Base-by-base conservation (phyloP, 106 monocot genomes). In the Gastrodia elata region DNA sequence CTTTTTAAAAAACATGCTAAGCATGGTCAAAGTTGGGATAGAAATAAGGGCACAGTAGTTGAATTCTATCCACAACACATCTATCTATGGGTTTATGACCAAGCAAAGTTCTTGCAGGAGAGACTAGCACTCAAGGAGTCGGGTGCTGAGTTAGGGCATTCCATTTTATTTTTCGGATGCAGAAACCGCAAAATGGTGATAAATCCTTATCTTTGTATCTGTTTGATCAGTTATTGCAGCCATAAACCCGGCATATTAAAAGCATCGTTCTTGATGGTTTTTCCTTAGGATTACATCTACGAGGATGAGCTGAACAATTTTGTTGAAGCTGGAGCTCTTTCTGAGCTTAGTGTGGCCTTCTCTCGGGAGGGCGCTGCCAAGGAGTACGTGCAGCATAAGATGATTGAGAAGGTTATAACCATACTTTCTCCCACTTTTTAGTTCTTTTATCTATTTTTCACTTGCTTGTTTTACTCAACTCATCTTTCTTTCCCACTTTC, bases 331-430 rank as follows among this genome's bases (percentile, higher is more conserved):
- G 91, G 91, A 35, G 88, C 84, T 64, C 49, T 94, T 48, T 91
- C 91, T 75, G 91, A 94, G 73, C 74, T 94, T 64, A 81, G 88
- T 74, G 72, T 91, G 68, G 94, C 91, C 49, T 94, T 94, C 82
- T 94, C 94, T 64, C 79, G 94, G 26, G 88, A 94, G 75, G 88
- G 91, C 20, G 81, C 86, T 15, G 76, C 78, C 2, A 94, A 94
- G 77, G 83, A 94, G 73, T 94, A 94, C 57, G 94, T 94, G 71
- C 94, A 94, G 78, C 91, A 94, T 69, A 94, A 94, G 79, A 94
- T 94, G 88, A 33, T 79, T 38, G 84, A 91, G 43, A 90, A 88
- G 79, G 93, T 91, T 30, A 43, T 14, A 61, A 32, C n/a, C 57
- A 58, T 58, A 58, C 24, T 30, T 61, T 61, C 61, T 25, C 40